phyloP scores from a whole-genome alignment of 2,329 filamentous ascomycete species.

The Sclerotinia spermophila region DNA sequence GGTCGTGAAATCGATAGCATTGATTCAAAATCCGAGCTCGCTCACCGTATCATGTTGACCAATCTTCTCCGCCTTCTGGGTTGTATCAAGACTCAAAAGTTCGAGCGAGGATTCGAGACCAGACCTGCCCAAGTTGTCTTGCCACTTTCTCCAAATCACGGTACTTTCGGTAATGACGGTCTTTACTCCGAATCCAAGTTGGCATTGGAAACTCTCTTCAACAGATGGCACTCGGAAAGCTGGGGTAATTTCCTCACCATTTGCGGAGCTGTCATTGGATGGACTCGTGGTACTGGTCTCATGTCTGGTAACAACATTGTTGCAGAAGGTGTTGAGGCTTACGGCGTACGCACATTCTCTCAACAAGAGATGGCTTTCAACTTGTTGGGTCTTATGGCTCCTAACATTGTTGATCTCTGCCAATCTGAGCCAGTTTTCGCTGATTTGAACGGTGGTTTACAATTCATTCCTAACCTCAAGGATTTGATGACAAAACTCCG shows the following conservation, averaged over 20 bases:
- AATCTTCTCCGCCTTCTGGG: slow-evolving; percentile 91
- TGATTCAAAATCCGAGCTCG: slow-evolving; percentile 95
- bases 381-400: slow-evolving; percentile 91
- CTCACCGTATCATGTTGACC: slow-evolving; percentile 98
- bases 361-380: slow-evolving; percentile 99
- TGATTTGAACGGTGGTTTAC: slow-evolving; percentile 93
- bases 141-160: slow-evolving; percentile 94
- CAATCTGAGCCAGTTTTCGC: slow-evolving; percentile 94
- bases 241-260: slow-evolving; percentile 98
- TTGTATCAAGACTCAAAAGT: slow-evolving; percentile 86
- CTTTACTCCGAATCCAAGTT: slow-evolving; percentile 98
- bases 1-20: slow-evolving; percentile 95
- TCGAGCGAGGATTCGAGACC: slow-evolving; percentile 83
- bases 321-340: slow-evolving; percentile 92
- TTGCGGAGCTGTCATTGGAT: slow-evolving; percentile 96
- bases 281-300: slow-evolving; percentile 96
- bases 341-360: slow-evolving; percentile 96
- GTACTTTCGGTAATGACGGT: slow-evolving; percentile 96
- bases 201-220: slow-evolving; percentile 94
- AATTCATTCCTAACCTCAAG: slow-evolving; percentile 96
- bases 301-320: slow-evolving; percentile 99
- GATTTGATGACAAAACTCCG: slow-evolving; percentile 89
- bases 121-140: slow-evolving; percentile 95
- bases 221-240: slow-evolving; percentile 95
- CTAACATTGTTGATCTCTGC: slow-evolving; percentile 89